Conservation (phyloP, 257 asterid species). For the Hygrophila difformis region DNA sequence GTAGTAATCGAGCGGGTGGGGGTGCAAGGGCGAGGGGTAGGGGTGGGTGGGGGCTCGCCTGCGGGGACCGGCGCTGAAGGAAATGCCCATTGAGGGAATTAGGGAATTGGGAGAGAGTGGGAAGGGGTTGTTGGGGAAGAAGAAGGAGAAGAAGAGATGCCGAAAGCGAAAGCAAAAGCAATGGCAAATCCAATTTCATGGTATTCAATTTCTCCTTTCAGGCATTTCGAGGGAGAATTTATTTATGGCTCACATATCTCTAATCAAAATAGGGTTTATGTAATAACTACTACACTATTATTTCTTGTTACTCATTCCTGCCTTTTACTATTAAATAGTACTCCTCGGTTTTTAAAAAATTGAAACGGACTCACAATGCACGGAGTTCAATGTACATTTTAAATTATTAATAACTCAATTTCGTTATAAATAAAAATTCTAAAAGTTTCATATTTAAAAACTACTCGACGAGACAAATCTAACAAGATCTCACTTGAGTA, state of each 20-base stretch:
- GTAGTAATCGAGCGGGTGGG: constrained; percentile 29
- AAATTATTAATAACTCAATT: too few species aligned
- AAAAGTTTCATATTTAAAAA: too few species aligned
- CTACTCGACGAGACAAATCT: too few species aligned
- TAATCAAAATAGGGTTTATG: not conserved
- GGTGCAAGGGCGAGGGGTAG: constrained; percentile 24
- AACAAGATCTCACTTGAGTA: too few species aligned
- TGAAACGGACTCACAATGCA: too few species aligned
- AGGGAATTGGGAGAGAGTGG: too few species aligned
- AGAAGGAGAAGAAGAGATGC: not conserved
- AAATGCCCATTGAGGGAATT: constrained; percentile 54
- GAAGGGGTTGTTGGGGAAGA: constrained; percentile 20
- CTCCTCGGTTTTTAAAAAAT: too few species aligned
- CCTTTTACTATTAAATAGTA: too few species aligned
- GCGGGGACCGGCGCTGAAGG: constrained; percentile 41
- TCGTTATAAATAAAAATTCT: too few species aligned
- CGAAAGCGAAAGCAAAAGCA: constrained; percentile 11
- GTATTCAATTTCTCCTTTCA: not conserved
- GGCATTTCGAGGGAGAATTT: constrained; percentile 19
- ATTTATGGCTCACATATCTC: constrained; percentile 9
- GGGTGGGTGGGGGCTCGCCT: constrained; percentile 32
- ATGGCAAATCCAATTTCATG: constrained; percentile 21
- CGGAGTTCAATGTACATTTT: too few species aligned
- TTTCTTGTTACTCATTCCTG: too few species aligned
- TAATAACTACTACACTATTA: too few species aligned